Evolutionary conservation across 345 rosid species (phyloP).

Genomic region (Pugionium dolabratum): DNA sequence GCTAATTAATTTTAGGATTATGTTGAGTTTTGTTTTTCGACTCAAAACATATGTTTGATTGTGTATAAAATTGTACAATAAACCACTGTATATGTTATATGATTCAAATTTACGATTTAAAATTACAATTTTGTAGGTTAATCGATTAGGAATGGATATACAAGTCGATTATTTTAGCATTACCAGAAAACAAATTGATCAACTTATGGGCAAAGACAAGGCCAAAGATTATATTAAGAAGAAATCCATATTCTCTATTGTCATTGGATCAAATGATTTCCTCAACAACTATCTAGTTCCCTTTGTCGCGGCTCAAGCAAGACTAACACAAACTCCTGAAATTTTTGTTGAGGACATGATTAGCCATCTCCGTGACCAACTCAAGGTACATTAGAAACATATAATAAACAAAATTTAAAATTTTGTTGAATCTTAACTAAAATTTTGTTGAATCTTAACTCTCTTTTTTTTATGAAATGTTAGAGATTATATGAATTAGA

Average conservation of each 20-base stretch:
- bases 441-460: not conserved
- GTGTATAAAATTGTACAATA: not conserved
- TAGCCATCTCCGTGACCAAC: constrained; percentile 57
- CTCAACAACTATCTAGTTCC: constrained; percentile 90
- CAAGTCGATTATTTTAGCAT: constrained; percentile 74
- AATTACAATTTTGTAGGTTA: constrained; percentile 51
- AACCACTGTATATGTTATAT: not conserved
- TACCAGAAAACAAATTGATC: constrained; percentile 70
- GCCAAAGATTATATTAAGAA: constrained; percentile 61
- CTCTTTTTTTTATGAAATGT: not conserved
- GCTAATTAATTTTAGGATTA: too few relatives aligned
- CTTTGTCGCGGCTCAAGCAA: constrained; percentile 70
- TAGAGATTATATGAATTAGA: constrained; percentile 80
- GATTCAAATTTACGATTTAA: not conserved
- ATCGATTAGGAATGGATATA: constrained; percentile 83
- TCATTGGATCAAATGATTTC: constrained; percentile 87
- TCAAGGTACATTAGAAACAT: constrained; percentile 45
- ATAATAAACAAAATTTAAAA: not conserved
- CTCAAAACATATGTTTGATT: not conserved
- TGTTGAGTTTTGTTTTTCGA: not conserved
- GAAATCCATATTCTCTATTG: constrained; percentile 69
- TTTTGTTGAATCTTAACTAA: not conserved
- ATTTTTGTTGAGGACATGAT: constrained; percentile 71
- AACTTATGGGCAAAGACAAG: constrained; percentile 62
- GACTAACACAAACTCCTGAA: constrained; percentile 71